Base-by-base conservation (phyloP, 2,329 filamentous ascomycete species). In the Trichoderma gracile region DNA sequence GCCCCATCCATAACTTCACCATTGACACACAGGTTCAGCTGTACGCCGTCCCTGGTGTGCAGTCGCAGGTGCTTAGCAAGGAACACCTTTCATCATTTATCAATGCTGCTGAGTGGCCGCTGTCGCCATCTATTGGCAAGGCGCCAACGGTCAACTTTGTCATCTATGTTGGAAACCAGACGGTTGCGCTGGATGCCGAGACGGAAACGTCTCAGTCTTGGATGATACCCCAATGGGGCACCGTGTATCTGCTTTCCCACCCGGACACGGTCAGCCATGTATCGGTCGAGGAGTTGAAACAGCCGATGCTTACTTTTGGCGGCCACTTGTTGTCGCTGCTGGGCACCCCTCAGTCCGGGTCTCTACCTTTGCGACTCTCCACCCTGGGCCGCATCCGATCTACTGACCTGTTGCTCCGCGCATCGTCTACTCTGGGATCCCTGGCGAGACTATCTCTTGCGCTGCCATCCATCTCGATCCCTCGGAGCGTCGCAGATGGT, bases 141-240 rank as follows among this genome's bases (percentile, higher is more conserved):
- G 94, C 94, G 0, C 95, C 95, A 1, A 99, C 95, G 0, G 88
- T 99, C 73, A 98, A 99, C 77, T 98, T 99, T 74, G 88, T 98
- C 64, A 83, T 98, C 30, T 99, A 95, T 72, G 87, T 96, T 8
- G 92, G 93, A 6, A 87, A 91, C 65, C 86, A 90, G 65, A 92
- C 88, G 10, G 93, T 92, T 67, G 80, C 76, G 5, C 71, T 81
- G 59, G 77, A 79, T 50, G 75, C 79, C 3, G 76, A 79, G 61
- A 71, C 74, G 2, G 78, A 79, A 33, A 84, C 80, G 3, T 84
- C 86, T 0, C 86, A 85, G 71, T 88, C 86, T 43, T 98, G 94
- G 94, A 84, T 97, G 68, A 90, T 99, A 50, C 95, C 95, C 0
- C 95, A 99, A 79, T 99, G 95, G 95, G 95, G 95, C 43, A 84